Percentiles rank a stretch among this genome's conserved stretches.
phyloP scores from a whole-genome alignment of 1,284 basidiomycete genomes.

The Fomitiporia mediterranea region DNA sequence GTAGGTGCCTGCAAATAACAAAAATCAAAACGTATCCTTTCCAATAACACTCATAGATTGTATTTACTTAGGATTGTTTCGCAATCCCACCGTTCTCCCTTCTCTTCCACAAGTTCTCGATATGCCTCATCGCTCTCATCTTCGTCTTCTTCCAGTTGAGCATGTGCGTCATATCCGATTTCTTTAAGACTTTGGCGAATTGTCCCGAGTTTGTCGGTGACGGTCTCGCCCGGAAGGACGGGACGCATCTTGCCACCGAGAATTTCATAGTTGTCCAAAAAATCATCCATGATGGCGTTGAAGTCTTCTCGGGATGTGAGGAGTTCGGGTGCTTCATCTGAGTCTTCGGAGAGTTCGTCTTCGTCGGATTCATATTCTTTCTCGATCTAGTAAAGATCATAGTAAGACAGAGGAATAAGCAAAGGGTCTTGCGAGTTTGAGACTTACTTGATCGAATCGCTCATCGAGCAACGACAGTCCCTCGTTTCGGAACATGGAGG shows the following conservation, averaged over 20 bases:
- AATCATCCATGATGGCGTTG: conserved; percentile 89
- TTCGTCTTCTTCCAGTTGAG: conserved; percentile 33
- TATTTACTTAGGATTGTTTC: conserved; percentile 88
- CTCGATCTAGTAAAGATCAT: conserved; percentile 49
- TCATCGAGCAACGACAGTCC: conserved; percentile 88
- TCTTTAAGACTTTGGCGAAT: conserved; percentile 76
- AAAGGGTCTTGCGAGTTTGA: conserved; percentile 3
- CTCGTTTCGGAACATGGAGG: conserved; percentile 92
- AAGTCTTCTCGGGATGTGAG: conserved; percentile 85
- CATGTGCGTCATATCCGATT: conserved; percentile 41
- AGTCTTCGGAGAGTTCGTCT: conserved; percentile 50
- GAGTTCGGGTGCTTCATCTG: conserved; percentile 68
- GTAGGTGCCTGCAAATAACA: conserved; percentile 70
- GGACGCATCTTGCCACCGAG: conserved; percentile 85
- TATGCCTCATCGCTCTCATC: conserved; percentile 47
- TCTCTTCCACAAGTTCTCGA: conserved; percentile 50
- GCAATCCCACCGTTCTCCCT: conserved; percentile 87
- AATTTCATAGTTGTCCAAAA: conserved; percentile 89
- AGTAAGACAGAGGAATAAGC: conserved; percentile 12
- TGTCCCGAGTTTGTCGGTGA: conserved; percentile 74
- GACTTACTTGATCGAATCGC: conserved; percentile 82
- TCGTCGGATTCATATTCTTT: conserved; percentile 71
- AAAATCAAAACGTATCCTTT: not conserved
- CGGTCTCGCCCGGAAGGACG: conserved; percentile 64
- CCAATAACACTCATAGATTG: not conserved